These are phyloP conservation scores for Calonectria leucothoes DNA, from an alignment of 2,329 filamentous ascomycete species.

Conservation along the genomic window DNA sequence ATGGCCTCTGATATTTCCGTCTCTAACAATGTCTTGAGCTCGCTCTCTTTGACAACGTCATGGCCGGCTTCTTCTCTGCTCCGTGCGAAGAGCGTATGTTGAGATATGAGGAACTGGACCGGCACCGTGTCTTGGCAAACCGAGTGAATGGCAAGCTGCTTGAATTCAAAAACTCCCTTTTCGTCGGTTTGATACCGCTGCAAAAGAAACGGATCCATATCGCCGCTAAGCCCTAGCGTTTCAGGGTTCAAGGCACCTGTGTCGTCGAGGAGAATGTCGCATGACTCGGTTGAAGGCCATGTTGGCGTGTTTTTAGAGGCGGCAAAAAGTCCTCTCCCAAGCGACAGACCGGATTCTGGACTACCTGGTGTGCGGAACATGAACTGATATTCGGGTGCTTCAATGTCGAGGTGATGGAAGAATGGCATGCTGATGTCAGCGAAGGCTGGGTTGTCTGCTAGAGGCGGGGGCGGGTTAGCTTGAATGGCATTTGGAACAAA, in stretches of 20 bases:
- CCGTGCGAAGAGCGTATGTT: constrained; percentile 24
- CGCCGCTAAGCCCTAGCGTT: constrained; percentile 19
- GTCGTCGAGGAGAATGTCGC: constrained; percentile 2
- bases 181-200: constrained; percentile 22
- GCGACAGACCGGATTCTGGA: not conserved
- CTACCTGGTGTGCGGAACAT: constrained; percentile 23
- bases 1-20: not conserved
- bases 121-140: constrained; percentile 21
- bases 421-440: constrained; percentile 22
- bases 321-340: not conserved
- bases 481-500: not conserved
- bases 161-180: constrained; percentile 30
- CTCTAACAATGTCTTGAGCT: constrained; percentile 17
- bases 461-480: not conserved
- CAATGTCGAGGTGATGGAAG: constrained; percentile 17
- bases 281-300: not conserved
- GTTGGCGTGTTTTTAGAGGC: not conserved
- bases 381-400: constrained; percentile 22
- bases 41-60: not conserved
- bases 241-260: constrained; percentile 5
- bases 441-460: not conserved
- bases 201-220: constrained; percentile 24
- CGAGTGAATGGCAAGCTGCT: constrained; percentile 34
- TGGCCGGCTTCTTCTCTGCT: constrained; percentile 27
- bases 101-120: constrained; percentile 29